phyloP scores from a whole-genome alignment of 2,329 filamentous ascomycete genomes.

The Blastomyces emzantsi region DNA sequence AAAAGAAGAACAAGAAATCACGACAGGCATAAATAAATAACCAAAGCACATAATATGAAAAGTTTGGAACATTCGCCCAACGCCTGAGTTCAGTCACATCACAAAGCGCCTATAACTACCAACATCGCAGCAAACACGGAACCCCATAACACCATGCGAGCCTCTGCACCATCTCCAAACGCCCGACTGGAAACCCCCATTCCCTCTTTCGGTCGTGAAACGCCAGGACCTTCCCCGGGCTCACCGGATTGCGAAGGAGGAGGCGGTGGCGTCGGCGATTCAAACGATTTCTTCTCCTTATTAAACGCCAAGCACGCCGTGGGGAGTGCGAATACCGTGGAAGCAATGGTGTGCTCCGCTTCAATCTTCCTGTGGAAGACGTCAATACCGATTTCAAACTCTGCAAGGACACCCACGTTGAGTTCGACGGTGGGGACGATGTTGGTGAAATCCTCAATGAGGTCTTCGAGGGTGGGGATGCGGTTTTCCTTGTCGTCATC shows the following conservation, averaged over 20 bases:
- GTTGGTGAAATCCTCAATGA: conserved; percentile 16
- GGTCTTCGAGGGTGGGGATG: conserved; percentile 6
- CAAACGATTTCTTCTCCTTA: conserved; percentile 12
- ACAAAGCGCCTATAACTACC: not conserved
- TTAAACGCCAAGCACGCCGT: conserved; percentile 19
- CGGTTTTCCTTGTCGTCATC: not conserved
- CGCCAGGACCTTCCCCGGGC: not conserved
- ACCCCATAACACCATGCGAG: not conserved
- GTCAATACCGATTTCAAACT: conserved; percentile 16
- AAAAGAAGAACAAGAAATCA: too few species aligned
- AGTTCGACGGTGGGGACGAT: conserved; percentile 18
- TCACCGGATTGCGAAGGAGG: not conserved
- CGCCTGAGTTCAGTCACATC: not conserved
- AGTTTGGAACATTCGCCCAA: not conserved
- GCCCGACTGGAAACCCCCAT: not conserved
- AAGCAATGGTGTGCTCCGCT: conserved; percentile 10
- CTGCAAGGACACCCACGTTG: conserved; percentile 16
- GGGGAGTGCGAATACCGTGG: conserved; percentile 16
- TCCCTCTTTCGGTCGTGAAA: not conserved
- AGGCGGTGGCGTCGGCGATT: conserved; percentile 1
- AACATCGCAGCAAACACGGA: not conserved
- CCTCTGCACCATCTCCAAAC: not conserved
- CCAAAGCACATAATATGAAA: not conserved
- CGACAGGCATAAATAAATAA: not conserved
- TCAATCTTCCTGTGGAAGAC: not conserved